A percentile compares a stretch with the other conserved stretches of the same genome.
Evolutionary conservation across 2,329 filamentous ascomycete species (phyloP).

Genomic region (Fusarium hainanense): DNA sequence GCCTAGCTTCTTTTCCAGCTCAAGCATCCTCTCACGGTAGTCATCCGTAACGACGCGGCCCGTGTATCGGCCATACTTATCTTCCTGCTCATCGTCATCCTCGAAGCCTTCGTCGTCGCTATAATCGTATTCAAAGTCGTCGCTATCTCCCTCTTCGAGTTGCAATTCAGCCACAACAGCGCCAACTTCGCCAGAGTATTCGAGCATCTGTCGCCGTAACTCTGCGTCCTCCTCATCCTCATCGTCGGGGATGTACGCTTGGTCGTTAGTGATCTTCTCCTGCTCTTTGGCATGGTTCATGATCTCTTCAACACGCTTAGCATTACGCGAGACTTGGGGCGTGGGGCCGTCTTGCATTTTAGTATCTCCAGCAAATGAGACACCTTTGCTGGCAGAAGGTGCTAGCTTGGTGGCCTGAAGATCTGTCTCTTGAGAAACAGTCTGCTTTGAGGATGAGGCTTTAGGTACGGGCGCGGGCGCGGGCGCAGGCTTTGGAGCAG

Average conservation of each 20-base stretch:
- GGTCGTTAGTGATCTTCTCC: conserved; percentile 58
- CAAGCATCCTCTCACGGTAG: conserved; percentile 85
- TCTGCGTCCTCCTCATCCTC: conserved; percentile 85
- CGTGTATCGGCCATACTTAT: conserved; percentile 78
- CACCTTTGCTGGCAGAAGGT: conserved; percentile 62
- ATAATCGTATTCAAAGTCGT: conserved; percentile 56
- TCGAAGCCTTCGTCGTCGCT: conserved; percentile 65
- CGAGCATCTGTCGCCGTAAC: conserved; percentile 87
- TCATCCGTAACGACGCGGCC: conserved; percentile 75
- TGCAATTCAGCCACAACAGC: conserved; percentile 93
- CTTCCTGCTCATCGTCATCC: conserved; percentile 62
- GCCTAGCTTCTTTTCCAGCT: conserved; percentile 81
- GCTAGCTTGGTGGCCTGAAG: conserved; percentile 12
- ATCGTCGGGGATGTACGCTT: conserved; percentile 72
- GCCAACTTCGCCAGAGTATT: conserved; percentile 91
- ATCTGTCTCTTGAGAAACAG: not conserved
- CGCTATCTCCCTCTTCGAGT: conserved; percentile 73
- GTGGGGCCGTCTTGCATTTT: conserved; percentile 57
- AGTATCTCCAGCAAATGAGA: conserved; percentile 72
- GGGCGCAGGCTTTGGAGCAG: not conserved
- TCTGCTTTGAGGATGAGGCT: conserved; percentile 3
- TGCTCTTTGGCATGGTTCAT: conserved; percentile 67
- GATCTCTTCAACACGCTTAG: conserved; percentile 64
- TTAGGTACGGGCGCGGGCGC: not conserved
- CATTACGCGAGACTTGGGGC: conserved; percentile 54